Base-by-base conservation (phyloP, 768 basidiomycete species). In the Lactifluus piperatus region DNA sequence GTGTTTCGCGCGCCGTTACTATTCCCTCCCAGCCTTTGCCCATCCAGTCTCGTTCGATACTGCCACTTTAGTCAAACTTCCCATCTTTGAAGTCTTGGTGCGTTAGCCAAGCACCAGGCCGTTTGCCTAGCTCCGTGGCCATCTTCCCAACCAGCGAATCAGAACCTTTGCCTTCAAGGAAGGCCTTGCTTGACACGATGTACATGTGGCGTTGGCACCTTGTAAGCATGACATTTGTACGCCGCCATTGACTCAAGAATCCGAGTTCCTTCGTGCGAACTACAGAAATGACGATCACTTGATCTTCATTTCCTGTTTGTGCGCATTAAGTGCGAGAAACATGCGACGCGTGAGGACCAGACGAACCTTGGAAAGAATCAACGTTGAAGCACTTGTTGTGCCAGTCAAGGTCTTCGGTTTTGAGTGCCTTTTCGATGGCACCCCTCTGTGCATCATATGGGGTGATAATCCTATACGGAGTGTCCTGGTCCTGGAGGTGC, bases 211-310 rank as follows among this genome's bases (percentile, higher is more conserved):
- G 76, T 69, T 86, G 85, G 76, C 85, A 90, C 37, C 91, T 81
- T 48, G 83, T 85, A 8, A 92, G 82, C 88, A 93, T 91, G 58
- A 93, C 90, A 83, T 93, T 92, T 54, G 86, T 85, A 18, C 91
- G 78, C 29, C 85, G 78, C 10, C 77, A 63, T 65, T 83, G 83
- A 14, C 70, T 67, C 34, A 93, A 74, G 63, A 93, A 93, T 5
- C 90, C 91, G 48, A 85, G 72, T 4, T 75, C 77, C 34, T 71
- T 71, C 0, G 86, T 78, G 26, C 88, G 77, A 5, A 88, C 87
- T 16, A 87, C 62, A 7, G 88, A 90, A 48, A 91, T 77, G 58
- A 91, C 77, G 47, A 91, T 84, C 30, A 80, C 81, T 55, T 91
- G 83, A 54, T 86, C 86, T 67, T 93, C 91, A 76, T 92, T 91